Conservation (phyloP, 2,329 filamentous ascomycete genomes). For the Cercospora sojina region DNA sequence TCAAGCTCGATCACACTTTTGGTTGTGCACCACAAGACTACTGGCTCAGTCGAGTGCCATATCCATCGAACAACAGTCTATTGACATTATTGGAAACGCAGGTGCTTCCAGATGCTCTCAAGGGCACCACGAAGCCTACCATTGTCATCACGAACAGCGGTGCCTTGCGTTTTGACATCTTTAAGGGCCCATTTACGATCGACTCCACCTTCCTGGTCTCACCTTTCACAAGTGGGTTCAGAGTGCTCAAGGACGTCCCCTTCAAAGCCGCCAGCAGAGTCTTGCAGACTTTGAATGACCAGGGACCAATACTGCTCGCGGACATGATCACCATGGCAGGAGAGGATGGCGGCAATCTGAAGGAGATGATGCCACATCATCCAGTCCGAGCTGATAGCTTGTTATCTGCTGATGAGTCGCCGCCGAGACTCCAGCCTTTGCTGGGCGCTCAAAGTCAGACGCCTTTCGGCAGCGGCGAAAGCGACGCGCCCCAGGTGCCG, state of each 20-base stretch:
- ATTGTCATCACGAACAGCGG: constrained; percentile 85
- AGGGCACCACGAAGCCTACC: constrained; percentile 52
- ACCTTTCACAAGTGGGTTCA: constrained; percentile 79
- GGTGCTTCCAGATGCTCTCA: constrained; percentile 62
- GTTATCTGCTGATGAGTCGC: constrained; percentile 12
- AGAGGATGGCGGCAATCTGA: constrained; percentile 10
- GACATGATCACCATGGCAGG: constrained; percentile 29
- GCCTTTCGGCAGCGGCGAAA: constrained; percentile 16
- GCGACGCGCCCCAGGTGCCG: constrained; percentile 46
- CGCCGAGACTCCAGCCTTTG: constrained; percentile 3
- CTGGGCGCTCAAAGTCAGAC: constrained; percentile 7
- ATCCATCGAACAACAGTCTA: constrained; percentile 71
- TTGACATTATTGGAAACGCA: constrained; percentile 76
- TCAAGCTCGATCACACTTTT: constrained; percentile 70
- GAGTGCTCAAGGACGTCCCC: constrained; percentile 76
- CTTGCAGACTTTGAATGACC: constrained; percentile 57
- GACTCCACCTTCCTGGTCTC: constrained; percentile 85
- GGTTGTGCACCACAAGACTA: constrained; percentile 81
- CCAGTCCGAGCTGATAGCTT: constrained; percentile 23
- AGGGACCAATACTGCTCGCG: constrained; percentile 50
- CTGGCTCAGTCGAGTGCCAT: constrained; percentile 79
- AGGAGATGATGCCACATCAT: constrained; percentile 20
- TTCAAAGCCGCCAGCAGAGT: constrained; percentile 72
- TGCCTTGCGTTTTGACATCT: constrained; percentile 91
- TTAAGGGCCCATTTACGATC: constrained; percentile 84